Base-by-base conservation (phyloP, 129 eudicot species). In the Smallanthus sonchifolius region DNA sequence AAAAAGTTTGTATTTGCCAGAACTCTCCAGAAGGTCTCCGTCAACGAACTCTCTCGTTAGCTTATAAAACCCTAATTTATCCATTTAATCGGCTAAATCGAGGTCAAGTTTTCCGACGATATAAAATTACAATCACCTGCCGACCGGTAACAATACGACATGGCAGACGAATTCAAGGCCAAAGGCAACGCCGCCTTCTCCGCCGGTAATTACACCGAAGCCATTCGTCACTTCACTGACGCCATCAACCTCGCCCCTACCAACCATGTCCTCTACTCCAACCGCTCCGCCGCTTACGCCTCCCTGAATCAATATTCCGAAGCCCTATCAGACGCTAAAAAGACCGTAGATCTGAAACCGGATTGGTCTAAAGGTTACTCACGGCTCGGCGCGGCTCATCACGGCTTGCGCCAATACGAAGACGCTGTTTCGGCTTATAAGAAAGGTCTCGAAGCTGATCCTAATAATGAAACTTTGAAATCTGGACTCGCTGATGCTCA, bases 91-190 rank as follows among this genome's bases (percentile, higher is more conserved):
- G 19, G 1, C 38, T 6, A 28, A 72, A 55, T 24, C 52, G 11
- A 36, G 24, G 38, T 37, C 67, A 56, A 40, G 4, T 39, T 16
- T 56, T 39, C 75, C 66, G 38, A 6, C 66, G 38, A 54, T 6
- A 2, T 4, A 30, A 7, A 36, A 64, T 3, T 30, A 4, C 63
- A 16, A 2, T 4, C 11, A 2, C 47, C 13, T 2, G 11, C 24
- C 74, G 30, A 52, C 30, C 65, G 19, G 32, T 15, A 39, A 13
- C 55, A 0, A 74, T 3, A 24, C 42, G 44, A 44, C 28, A 88
- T 88, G 95, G 97, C 97, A n/a, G 96, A 89, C 73, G 99, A 91
- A 83, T 94, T 94, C 4, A 95, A 95, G 74, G 96, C 99, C 35
- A 88, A 88, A 76, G 99, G 99, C 19, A 95, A 95, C 86, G 91